A percentile compares a stretch with the other conserved stretches of the same genome.
These are phyloP conservation scores for Gentiana dahurica DNA, from an alignment of 257 asterid species.

Conservation along the genomic window DNA sequence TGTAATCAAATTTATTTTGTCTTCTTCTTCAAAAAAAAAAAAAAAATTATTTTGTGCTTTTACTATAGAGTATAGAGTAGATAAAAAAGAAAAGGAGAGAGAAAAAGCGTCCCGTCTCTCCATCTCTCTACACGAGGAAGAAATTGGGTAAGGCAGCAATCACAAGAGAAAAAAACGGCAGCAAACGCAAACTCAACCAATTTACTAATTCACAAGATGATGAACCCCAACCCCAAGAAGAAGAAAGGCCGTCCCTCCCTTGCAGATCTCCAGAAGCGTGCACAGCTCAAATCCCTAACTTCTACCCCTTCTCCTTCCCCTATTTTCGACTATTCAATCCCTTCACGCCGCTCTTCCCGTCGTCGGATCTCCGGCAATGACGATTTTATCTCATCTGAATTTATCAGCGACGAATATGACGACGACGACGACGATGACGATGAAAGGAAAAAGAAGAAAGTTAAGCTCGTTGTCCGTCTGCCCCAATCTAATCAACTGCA, in stretches of 20 bases:
- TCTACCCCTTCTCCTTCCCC: conserved; percentile 24
- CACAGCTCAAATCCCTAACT: conserved; percentile 20
- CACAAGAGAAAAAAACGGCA: conserved; percentile 15
- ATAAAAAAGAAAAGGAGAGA: no score
- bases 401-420: conserved; percentile 1
- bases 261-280: conserved; percentile 24
- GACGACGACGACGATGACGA: conserved; percentile 63
- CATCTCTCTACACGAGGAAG: conserved; percentile 5
- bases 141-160: conserved; percentile 57
- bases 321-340: conserved; percentile 26
- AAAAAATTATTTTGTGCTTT: no score
- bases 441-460: conserved; percentile 80
- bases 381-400: conserved; percentile 12
- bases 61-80: no score
- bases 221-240: conserved; percentile 38
- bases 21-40: no score
- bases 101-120: no score
- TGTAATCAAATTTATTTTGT: no score
- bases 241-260: conserved; percentile 78
- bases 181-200: neutral
- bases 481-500: conserved; percentile 46
- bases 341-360: conserved; percentile 50
- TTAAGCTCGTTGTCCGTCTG: conserved; percentile 72
- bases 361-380: conserved; percentile 43
- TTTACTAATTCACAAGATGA: conserved; percentile 23